A percentile compares a stretch with the other conserved stretches of the same genome.
phyloP scores from a whole-genome alignment of 2,329 filamentous ascomycete genomes.

The Microcera coccophila region DNA sequence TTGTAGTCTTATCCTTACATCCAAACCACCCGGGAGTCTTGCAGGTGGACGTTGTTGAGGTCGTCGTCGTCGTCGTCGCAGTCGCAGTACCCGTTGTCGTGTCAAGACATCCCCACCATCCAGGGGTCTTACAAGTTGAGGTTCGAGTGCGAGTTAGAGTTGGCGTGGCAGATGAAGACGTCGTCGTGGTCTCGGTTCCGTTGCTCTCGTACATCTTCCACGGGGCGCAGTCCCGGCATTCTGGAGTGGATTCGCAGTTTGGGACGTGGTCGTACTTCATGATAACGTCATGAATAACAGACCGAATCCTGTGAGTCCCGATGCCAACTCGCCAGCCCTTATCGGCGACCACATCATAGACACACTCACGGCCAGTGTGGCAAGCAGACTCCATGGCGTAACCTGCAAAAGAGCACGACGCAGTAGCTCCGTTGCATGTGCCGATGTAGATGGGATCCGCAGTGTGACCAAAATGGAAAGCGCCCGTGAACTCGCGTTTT shows the following conservation, averaged over 20 bases:
- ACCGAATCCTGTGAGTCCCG: constrained; percentile 84
- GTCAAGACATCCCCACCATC: constrained; percentile 83
- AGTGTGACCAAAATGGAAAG: constrained; percentile 90
- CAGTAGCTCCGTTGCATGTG: constrained; percentile 84
- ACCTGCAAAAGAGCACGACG: constrained; percentile 83
- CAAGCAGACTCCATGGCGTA: constrained; percentile 94
- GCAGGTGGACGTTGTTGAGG: constrained; percentile 52
- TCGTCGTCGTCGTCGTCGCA: constrained; percentile 42
- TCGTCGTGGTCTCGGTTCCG: constrained; percentile 71
- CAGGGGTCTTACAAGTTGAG: constrained; percentile 83
- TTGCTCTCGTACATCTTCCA: constrained; percentile 98
- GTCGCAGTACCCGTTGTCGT: constrained; percentile 50
- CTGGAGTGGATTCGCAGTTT: constrained; percentile 67
- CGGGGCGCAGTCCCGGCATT: constrained; percentile 83
- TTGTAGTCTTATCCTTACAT: constrained; percentile 49
- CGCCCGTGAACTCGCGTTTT: constrained; percentile 66
- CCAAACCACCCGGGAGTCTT: constrained; percentile 64
- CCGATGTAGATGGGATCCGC: constrained; percentile 95
- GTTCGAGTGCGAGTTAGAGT: constrained; percentile 73
- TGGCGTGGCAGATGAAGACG: constrained; percentile 52
- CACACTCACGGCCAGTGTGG: constrained; percentile 81
- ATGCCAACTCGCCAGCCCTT: constrained; percentile 90
- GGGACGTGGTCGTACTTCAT: constrained; percentile 78
- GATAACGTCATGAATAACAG: constrained; percentile 84
- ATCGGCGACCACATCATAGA: constrained; percentile 88